Conservation (phyloP, 2,329 filamentous ascomycete species). For the Fusarium multiceps region DNA sequence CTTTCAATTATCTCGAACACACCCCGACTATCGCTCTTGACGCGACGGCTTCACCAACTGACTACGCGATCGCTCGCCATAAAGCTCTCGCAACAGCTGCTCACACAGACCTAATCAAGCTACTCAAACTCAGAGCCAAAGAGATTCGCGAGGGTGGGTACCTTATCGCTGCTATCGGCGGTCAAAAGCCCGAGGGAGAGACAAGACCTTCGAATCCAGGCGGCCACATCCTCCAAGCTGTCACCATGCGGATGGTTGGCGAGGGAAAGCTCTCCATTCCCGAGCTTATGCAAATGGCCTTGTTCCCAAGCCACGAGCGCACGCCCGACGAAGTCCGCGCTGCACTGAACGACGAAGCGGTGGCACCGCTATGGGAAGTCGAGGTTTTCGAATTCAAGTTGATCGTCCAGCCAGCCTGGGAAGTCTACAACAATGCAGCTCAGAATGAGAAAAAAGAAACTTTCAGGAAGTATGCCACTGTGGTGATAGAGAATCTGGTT, state of each 20-base stretch:
- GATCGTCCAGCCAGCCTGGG: conserved; percentile 8
- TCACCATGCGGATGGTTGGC: background rate
- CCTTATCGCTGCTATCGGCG: conserved; percentile 1
- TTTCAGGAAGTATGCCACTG: background rate
- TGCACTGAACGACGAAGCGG: background rate
- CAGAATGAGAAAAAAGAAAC: background rate
- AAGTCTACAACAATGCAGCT: background rate
- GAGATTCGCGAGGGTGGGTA: background rate
- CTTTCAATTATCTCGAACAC: conserved; percentile 10
- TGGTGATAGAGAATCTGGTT: background rate
- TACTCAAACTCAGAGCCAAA: background rate
- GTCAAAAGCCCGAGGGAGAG: background rate
- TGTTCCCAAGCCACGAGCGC: conserved; percentile 9
- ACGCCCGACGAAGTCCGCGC: background rate
- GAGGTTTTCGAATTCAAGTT: background rate
- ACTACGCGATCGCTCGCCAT: conserved; percentile 11
- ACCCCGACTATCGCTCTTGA: background rate
- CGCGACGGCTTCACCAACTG: conserved; percentile 6
- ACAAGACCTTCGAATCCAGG: background rate
- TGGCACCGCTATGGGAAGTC: conserved; percentile 2
- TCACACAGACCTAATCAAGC: conserved; percentile 4
- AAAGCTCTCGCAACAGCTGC: background rate
- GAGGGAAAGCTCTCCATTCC: background rate
- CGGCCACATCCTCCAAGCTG: background rate
- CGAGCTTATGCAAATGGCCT: conserved; percentile 2